Evolutionary conservation across 1,284 basidiomycete genomes (phyloP).

Genomic region (Melampsora larici-populina): DNA sequence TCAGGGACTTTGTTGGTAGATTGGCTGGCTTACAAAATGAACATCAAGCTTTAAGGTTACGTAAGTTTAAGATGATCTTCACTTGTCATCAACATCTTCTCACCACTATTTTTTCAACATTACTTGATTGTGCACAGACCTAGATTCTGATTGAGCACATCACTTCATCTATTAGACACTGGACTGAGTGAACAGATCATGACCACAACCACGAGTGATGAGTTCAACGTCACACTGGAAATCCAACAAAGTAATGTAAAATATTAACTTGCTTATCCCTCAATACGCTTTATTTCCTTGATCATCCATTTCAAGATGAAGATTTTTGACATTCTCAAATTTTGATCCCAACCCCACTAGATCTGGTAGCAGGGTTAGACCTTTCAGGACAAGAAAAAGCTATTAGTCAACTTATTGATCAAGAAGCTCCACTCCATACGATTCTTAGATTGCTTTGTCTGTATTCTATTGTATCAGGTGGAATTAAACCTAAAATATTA

Average conservation of each 20-base stretch:
- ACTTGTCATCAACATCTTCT: slow-evolving; percentile 21
- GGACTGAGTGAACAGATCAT: slow-evolving; percentile 87
- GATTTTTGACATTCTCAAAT: not conserved
- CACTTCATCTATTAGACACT: slow-evolving; percentile 65
- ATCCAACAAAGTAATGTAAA: slow-evolving; percentile 77
- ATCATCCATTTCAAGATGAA: not conserved
- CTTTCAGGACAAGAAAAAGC: slow-evolving; percentile 68
- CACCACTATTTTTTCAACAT: slow-evolving; percentile 19
- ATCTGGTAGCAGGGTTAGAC: slow-evolving; percentile 86
- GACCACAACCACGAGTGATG: slow-evolving; percentile 75
- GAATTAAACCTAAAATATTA: slow-evolving; percentile 78
- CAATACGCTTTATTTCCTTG: not conserved
- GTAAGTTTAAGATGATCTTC: slow-evolving; percentile 58
- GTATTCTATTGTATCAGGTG: slow-evolving; percentile 74
- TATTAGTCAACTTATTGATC: slow-evolving; percentile 81
- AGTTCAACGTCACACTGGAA: slow-evolving; percentile 87
- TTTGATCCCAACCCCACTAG: slow-evolving; percentile 55
- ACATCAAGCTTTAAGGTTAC: slow-evolving; percentile 80
- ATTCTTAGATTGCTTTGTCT: slow-evolving; percentile 80
- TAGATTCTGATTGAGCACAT: not conserved
- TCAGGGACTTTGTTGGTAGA: slow-evolving; percentile 91
- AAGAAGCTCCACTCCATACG: slow-evolving; percentile 72
- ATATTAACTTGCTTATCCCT: not conserved
- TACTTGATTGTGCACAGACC: not conserved
- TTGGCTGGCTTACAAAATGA: slow-evolving; percentile 86